Evolutionary conservation across 2,329 filamentous ascomycete genomes (phyloP), one percentile per base, ranked within the genome.

Genomic region (Monilinia fructigena): DNA sequence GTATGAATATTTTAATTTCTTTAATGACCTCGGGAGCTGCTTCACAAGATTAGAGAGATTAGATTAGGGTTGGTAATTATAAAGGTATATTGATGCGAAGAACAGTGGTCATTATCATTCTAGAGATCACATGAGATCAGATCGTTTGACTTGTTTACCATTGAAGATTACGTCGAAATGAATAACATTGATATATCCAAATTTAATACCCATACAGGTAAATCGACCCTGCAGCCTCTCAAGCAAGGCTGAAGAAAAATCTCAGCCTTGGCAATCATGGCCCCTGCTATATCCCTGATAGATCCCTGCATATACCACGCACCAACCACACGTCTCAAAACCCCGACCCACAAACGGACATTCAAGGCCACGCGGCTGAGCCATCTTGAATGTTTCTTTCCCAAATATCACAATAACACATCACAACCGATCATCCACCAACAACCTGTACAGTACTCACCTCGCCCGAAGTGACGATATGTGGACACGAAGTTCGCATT

Each of bases 281-380:
- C 23, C 56, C 20, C 12, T 60, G 42, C 20, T 23, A 11, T 3
- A 23, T 23, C 56, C 20, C 12, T 60, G 42, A 14, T 35, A 11
- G 5, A 23, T 23, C 45, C 56, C 56, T 60, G 56, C 56, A 60
- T 38, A 48, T 23, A 2, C 45, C 28, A 50, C 7, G 42, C 56
- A 48, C 28, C 28, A 48, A 7, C 42, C 42, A 35, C 28, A 60
- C 50, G 45, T 60, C 42, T 48, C 42, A 38, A 12, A 50, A 11
- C 18, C 28, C 28, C 1, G 28, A 60, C 42, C 42, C 42, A 18
- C 42, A 60, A 35, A 48, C 20, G 42, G 16, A 60, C 42, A 35
- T 60, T 3, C 42, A 48, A 28, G 56, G 35, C 47, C 6, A 60
- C 28, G 28, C 56, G 42, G 56, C 56, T 60, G 58, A 61, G 45